Conservation (phyloP, 371 early-diverging fungal species). For the Rhizopus sp. region DNA sequence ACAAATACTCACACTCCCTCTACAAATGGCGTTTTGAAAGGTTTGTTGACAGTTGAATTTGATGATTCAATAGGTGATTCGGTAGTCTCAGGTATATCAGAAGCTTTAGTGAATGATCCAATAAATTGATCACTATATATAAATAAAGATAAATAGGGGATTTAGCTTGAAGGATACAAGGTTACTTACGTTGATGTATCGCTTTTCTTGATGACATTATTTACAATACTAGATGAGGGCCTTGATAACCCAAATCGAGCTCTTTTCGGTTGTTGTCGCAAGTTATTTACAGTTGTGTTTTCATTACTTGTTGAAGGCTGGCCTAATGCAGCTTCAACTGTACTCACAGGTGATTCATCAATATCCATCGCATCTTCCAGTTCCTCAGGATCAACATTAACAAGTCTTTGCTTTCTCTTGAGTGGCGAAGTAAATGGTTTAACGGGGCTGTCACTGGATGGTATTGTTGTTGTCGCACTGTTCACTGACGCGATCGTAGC, state of each 20-base stretch:
- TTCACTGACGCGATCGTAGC: neutral
- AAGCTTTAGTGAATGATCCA: slow-evolving; percentile 12
- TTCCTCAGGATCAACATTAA: slow-evolving; percentile 9
- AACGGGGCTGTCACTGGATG: neutral
- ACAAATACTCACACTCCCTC: slow-evolving; percentile 20
- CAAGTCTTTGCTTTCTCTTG: slow-evolving; percentile 9
- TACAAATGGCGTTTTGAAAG: slow-evolving; percentile 21
- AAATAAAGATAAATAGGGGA: neutral
- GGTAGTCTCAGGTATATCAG: neutral
- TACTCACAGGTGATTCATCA: neutral
- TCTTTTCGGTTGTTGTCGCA: neutral
- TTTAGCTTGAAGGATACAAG: neutral
- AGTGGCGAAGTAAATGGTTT: neutral
- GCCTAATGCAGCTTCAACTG: neutral
- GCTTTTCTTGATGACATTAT: neutral
- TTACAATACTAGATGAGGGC: neutral
- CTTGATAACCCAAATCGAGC: neutral
- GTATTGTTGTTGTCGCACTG: neutral
- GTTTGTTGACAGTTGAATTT: neutral
- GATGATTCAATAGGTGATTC: neutral
- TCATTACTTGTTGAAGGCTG: neutral
- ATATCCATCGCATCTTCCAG: slow-evolving; percentile 1
- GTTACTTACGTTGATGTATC: neutral
- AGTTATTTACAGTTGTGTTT: neutral
- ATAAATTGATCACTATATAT: neutral